These are phyloP conservation scores for Omphalea diandra DNA, from an alignment of 441 rosid species.

Conservation along the genomic window DNA sequence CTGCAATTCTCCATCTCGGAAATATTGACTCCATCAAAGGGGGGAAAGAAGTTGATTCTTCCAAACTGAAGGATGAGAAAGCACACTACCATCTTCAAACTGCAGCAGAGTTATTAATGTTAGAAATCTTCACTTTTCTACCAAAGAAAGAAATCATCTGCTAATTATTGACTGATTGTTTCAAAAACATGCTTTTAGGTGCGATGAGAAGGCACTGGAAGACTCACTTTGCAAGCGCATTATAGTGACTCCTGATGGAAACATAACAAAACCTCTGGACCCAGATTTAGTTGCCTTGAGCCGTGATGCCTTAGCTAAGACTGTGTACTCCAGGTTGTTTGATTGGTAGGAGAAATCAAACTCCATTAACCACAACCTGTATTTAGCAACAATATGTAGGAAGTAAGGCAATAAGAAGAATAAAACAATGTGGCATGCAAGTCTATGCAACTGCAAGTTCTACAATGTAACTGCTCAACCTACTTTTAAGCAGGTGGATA, in stretches of 20 bases:
- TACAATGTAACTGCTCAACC: not conserved
- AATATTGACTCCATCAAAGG: constrained; percentile 62
- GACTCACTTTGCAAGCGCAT: constrained; percentile 71
- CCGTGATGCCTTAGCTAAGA: constrained; percentile 72
- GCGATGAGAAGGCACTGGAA: constrained; percentile 59
- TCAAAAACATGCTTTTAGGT: constrained; percentile 38
- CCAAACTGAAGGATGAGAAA: constrained; percentile 61
- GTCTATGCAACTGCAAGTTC: not conserved
- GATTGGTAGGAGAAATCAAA: constrained; percentile 55
- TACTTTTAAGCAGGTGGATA: not conserved
- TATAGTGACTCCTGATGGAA: constrained; percentile 70
- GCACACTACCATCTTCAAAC: constrained; percentile 55
- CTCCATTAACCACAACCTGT: constrained; percentile 9
- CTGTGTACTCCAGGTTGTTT: constrained; percentile 63
- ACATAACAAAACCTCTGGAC: constrained; percentile 62
- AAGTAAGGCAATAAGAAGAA: not conserved
- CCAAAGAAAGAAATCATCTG: constrained; percentile 5
- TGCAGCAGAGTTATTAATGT: constrained; percentile 67
- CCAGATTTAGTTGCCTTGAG: constrained; percentile 52
- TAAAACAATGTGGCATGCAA: constrained; percentile 6
- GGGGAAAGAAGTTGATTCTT: constrained; percentile 64
- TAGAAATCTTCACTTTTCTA: constrained; percentile 11
- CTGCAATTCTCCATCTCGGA: constrained; percentile 76
- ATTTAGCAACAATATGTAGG: constrained; percentile 3
- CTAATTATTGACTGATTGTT: not conserved